Percentiles rank a stretch among this genome's conserved stretches.
Evolutionary conservation across 108 stramenopile genomes (phyloP).

Genomic region (Cyclostephanos tholiformis): DNA sequence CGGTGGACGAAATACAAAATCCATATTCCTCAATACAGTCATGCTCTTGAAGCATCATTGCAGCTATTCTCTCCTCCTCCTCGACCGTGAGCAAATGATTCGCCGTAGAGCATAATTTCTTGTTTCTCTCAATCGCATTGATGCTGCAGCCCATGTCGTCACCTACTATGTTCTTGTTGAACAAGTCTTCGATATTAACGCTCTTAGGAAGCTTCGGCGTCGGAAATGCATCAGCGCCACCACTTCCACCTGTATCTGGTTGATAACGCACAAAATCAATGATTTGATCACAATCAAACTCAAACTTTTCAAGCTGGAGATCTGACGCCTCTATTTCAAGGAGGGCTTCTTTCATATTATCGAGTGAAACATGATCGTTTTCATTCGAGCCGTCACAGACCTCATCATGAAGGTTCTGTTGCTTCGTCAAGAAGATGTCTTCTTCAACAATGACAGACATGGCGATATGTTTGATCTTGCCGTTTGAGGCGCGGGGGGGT

Average conservation of each 20-base stretch:
- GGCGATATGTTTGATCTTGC: neutral
- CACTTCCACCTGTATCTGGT: neutral
- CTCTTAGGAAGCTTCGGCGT: neutral
- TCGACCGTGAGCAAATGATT: slow-evolving; percentile 18
- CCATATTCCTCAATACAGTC: slow-evolving; percentile 24
- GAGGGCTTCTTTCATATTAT: neutral
- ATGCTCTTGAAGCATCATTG: slow-evolving; percentile 19
- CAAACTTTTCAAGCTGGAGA: neutral
- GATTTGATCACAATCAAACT: neutral
- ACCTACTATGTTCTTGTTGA: neutral
- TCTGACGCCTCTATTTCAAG: slow-evolving; percentile 1
- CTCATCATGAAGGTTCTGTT: neutral
- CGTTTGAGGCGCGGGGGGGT: too few species aligned
- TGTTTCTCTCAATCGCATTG: slow-evolving; percentile 10
- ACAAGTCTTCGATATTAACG: neutral
- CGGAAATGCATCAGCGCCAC: neutral
- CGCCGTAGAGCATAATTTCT: neutral
- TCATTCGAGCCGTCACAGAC: neutral
- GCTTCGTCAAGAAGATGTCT: neutral
- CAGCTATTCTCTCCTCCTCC: slow-evolving; percentile 25
- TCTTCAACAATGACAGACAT: neutral
- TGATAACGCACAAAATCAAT: neutral
- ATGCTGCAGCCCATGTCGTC: neutral
- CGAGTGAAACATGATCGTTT: neutral
- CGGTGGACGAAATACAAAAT: slow-evolving; percentile 1